Evolutionary conservation across 768 basidiomycete genomes (phyloP).

Genomic region (Boletus sp.): DNA sequence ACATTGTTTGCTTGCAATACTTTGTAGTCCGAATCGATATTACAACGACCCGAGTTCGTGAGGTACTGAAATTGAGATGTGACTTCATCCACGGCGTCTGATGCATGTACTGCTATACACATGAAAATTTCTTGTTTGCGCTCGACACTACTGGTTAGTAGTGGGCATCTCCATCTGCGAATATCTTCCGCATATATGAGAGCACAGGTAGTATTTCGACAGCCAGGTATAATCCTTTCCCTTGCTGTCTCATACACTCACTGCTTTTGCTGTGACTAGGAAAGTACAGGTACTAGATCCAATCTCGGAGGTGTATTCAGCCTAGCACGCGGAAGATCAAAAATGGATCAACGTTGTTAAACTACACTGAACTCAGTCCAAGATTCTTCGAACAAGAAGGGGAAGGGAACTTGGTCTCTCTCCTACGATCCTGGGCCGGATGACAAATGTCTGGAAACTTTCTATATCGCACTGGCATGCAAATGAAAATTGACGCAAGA

Average conservation of each 20-base stretch:
- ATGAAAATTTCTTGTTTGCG: background rate
- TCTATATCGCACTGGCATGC: slow-evolving; percentile 51
- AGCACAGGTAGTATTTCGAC: background rate
- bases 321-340: background rate
- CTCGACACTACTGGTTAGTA: background rate
- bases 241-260: too few species aligned
- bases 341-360: background rate
- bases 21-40: slow-evolving; percentile 1
- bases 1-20: background rate
- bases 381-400: slow-evolving; percentile 39
- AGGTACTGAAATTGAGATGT: background rate
- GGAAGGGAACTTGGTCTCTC: slow-evolving; percentile 55
- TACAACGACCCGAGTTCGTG: background rate
- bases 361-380: slow-evolving; percentile 11
- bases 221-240: background rate
- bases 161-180: background rate
- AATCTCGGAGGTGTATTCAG: background rate
- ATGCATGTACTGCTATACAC: background rate
- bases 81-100: background rate
- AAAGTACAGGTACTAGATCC: background rate
- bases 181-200: background rate
- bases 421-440: slow-evolving; percentile 55
- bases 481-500: slow-evolving; percentile 55
- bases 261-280: background rate
- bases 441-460: slow-evolving; percentile 62